These are phyloP conservation scores for Verticillium isaacii DNA, from an alignment of 2,329 filamentous ascomycete species.

Conservation along the genomic window DNA sequence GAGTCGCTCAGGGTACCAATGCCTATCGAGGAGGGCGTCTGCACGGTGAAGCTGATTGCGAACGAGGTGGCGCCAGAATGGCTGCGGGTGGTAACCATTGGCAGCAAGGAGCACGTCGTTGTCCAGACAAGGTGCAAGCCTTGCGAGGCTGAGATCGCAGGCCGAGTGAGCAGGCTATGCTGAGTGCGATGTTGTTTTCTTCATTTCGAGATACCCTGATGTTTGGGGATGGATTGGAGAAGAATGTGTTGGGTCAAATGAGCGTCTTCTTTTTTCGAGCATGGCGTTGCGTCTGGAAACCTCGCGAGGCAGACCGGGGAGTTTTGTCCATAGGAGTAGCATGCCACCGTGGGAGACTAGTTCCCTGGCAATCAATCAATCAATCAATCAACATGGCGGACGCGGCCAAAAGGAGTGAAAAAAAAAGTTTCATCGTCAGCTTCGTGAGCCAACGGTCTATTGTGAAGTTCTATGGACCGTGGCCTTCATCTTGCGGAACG, in stretches of 20 bases:
- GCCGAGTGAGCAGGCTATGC: conserved; percentile 8
- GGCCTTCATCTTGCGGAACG: conserved; percentile 10
- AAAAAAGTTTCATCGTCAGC: conserved; percentile 7
- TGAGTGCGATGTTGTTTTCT: neutral
- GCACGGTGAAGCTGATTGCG: conserved; percentile 47
- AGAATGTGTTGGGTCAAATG: neutral
- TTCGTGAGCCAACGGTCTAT: conserved; percentile 12
- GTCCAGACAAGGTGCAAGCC: conserved; percentile 41
- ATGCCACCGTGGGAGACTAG: neutral
- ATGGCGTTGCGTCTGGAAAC: conserved; percentile 4
- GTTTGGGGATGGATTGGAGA: neutral
- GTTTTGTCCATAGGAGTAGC: conserved; percentile 7
- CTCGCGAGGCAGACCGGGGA: neutral
- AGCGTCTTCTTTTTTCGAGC: conserved; percentile 1
- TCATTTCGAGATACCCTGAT: neutral
- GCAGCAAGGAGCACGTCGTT: conserved; percentile 52
- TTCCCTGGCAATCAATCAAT: neutral
- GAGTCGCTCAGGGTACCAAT: conserved; percentile 60
- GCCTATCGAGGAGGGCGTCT: conserved; percentile 45
- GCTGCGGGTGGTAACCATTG: conserved; percentile 46
- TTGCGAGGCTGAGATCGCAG: conserved; percentile 11
- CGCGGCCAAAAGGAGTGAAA: neutral
- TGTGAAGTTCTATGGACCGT: conserved; percentile 13
- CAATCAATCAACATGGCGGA: neutral
- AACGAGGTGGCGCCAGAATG: conserved; percentile 52